Conservation (phyloP, 768 basidiomycete species). For the Suillus tomentosus region DNA sequence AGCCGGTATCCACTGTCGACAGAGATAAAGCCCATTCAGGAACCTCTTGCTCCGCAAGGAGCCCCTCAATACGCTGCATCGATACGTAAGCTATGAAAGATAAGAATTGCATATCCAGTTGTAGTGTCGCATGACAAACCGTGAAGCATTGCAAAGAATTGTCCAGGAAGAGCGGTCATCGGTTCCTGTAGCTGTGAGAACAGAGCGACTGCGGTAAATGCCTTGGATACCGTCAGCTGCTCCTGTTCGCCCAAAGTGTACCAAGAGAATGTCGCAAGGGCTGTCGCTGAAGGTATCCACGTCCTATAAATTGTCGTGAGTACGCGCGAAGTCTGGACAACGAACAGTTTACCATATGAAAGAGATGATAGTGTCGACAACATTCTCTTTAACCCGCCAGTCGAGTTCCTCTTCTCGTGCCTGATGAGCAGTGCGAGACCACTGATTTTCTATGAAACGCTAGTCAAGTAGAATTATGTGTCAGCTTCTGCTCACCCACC, state of each 20-base stretch:
- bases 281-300: slow-evolving; percentile 73
- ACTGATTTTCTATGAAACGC: slow-evolving; percentile 51
- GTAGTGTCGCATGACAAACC: slow-evolving; percentile 38
- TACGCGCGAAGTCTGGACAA: background rate
- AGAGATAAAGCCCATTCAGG: slow-evolving; percentile 77
- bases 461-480: slow-evolving; percentile 2
- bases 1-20: slow-evolving; percentile 31
- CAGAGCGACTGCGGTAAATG: slow-evolving; percentile 78
- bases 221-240: slow-evolving; percentile 73
- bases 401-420: slow-evolving; percentile 63
- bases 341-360: slow-evolving; percentile 60
- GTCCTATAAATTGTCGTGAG: slow-evolving; percentile 44
- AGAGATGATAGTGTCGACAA: slow-evolving; percentile 58
- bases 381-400: slow-evolving; percentile 67
- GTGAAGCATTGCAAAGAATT: slow-evolving; percentile 64
- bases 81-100: slow-evolving; percentile 63
- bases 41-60: slow-evolving; percentile 74
- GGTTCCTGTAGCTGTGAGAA: slow-evolving; percentile 73
- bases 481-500: slow-evolving; percentile 40
- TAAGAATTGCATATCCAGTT: background rate
- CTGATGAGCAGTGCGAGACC: slow-evolving; percentile 54
- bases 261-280: slow-evolving; percentile 61
- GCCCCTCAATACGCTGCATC: slow-evolving; percentile 78
- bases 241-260: slow-evolving; percentile 68
- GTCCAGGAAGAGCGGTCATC: slow-evolving; percentile 63